Base-by-base conservation (phyloP, 371 early-diverging fungal species). In the Racocetra persica region DNA sequence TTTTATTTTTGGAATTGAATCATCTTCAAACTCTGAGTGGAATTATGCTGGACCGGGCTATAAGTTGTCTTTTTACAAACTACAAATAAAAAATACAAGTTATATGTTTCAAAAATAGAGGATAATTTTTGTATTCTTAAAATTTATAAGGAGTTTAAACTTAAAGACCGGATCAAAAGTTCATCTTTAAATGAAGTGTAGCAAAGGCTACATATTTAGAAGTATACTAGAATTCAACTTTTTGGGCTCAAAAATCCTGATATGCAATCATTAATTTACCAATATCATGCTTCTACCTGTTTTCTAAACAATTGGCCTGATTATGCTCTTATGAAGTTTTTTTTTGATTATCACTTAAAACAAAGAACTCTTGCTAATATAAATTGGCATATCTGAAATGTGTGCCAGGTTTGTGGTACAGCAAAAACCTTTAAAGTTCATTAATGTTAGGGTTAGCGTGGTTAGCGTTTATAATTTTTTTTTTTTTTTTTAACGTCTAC, bases 101-200 rank as follows among this genome's bases (percentile, higher is more conserved):
- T 66, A 20, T 66, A 36, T 66, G 26, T 70, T 22, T 41, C 24
- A n/a, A 14, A 70, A 70, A 70, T 45, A 22, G 41, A 70, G 24
- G 22, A 70, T 5, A 8, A 14, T 22, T 24, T 41, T 49, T 70
- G 26, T 49, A 22, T 16, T 22, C 11, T 38, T 38, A 4, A 10
- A 1, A 41, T 70, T 41, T 70, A 70, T 51, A n/a, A 70, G 24
- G 26, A 70, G 14, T 14, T 22, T 38, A 20, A 69, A 22, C 22
- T 49, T n/a, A 49, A 45, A 8, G 20, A 24, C 24, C n/a, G 1
- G 22, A 14, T 22, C 11, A 22, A 16, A 22, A 26, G 45, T 45
- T 13, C 22, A n/a, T n/a, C 20, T 11, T 49, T 1, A 67, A 67
- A 67, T 67, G 41, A 67, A 22, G 49, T 67, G 32, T 67, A 49